These are phyloP conservation scores for Chrysochromulina tobinii DNA, from an alignment of 78 protist genomes.

Conservation along the genomic window DNA sequence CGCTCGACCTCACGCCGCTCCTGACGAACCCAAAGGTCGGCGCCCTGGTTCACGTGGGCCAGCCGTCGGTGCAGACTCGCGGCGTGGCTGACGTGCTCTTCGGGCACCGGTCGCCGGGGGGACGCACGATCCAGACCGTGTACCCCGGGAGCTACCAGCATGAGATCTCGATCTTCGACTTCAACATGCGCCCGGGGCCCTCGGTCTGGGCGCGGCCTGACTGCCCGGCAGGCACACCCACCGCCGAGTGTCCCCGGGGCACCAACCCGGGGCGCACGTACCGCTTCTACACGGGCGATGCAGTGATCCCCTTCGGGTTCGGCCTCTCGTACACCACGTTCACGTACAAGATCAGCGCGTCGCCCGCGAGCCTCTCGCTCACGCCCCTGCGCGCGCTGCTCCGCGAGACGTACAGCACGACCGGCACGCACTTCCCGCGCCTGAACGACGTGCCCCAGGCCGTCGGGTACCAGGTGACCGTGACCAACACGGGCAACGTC, in stretches of 20 bases:
- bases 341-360: neutral
- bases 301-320: neutral
- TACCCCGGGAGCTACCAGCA: neutral
- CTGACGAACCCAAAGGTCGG: neutral
- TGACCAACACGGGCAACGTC: neutral
- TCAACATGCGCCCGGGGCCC: neutral
- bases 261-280: constrained; percentile 16
- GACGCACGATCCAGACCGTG: neutral
- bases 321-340: neutral
- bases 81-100: neutral
- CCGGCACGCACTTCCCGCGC: too few species aligned
- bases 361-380: neutral
- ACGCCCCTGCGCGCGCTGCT: neutral
- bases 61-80: neutral
- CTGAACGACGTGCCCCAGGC: too few species aligned
- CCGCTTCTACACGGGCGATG: constrained; percentile 3
- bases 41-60: neutral
- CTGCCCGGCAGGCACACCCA: neutral
- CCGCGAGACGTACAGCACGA: too few species aligned
- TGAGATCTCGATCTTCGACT: neutral
- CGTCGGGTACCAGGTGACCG: neutral
- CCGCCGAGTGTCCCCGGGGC: neutral
- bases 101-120: neutral
- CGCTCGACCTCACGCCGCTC: neutral
- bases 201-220: neutral